Conservation (phyloP, 148 eudicot genomes). For the Linanthus parryae region DNA sequence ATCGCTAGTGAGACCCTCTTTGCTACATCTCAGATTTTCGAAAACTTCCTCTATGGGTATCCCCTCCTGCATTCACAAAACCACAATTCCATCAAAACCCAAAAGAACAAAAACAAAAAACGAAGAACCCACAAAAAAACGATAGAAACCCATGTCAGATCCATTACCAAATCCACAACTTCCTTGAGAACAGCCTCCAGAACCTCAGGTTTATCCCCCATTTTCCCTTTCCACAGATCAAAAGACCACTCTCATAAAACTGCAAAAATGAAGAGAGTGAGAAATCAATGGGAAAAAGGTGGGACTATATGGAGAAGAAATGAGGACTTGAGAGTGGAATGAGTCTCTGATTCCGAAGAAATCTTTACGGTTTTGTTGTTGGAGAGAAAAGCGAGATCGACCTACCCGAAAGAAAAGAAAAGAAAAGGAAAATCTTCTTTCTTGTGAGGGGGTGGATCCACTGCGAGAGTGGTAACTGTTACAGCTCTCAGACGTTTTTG, state of each 20-base stretch:
- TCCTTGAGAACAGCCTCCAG: slow-evolving; percentile 93
- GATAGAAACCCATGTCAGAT: slow-evolving; percentile 26
- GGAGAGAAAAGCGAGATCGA: slow-evolving; percentile 4
- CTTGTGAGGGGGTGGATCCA: too few relatives aligned
- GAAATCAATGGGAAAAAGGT: slow-evolving; percentile 2
- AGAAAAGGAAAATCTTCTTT: too few relatives aligned
- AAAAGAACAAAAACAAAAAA: slow-evolving; percentile 7
- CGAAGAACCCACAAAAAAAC: slow-evolving; percentile 7
- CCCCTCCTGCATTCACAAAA: slow-evolving; percentile 61
- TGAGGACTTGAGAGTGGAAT: not conserved
- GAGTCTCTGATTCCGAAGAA: not conserved
- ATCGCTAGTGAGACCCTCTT: slow-evolving; percentile 67
- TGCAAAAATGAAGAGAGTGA: not conserved
- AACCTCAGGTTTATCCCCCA: slow-evolving; percentile 83
- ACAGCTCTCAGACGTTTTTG: too few relatives aligned
- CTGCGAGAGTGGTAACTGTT: too few relatives aligned
- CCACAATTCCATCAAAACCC: slow-evolving; percentile 11
- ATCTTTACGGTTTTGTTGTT: slow-evolving; percentile 1
- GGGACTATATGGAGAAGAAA: not conserved
- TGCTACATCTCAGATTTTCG: slow-evolving; percentile 94
- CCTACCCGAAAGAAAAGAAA: too few relatives aligned
- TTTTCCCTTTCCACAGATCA: slow-evolving; percentile 15
- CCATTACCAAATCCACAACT: slow-evolving; percentile 97
- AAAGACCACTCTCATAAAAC: not conserved
- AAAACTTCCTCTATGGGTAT: slow-evolving; percentile 96